Evolutionary conservation across 352 stramenopile species (phyloP).

Genomic region (Hyaloperonospora arabidopsidis): DNA sequence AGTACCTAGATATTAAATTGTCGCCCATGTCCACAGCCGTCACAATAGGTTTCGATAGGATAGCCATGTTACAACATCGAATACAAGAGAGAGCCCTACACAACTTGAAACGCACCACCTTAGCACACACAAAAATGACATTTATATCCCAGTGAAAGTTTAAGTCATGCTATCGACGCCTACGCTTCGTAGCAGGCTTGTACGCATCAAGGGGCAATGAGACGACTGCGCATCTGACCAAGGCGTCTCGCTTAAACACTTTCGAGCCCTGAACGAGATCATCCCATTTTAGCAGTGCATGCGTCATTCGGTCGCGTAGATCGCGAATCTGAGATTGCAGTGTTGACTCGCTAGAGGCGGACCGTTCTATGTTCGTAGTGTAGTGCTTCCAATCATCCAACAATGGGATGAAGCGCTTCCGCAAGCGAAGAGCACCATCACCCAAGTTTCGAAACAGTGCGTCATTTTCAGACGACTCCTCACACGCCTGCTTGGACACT

Average conservation of each 20-base stretch:
- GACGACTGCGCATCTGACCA: conserved; percentile 16
- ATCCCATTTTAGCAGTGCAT: conserved; percentile 32
- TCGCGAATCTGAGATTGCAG: conserved; percentile 20
- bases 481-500: conserved; percentile 47
- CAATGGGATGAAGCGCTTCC: conserved; percentile 66
- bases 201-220: conserved; percentile 32
- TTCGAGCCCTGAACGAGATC: conserved; percentile 28
- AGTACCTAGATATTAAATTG: too few species aligned
- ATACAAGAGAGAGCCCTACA: too few species aligned
- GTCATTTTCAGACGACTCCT: conserved; percentile 59
- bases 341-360: neutral
- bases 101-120: too few species aligned
- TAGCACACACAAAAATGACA: too few species aligned
- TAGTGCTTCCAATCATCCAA: conserved; percentile 50
- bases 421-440: conserved; percentile 50
- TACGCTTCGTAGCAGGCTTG: conserved; percentile 16
- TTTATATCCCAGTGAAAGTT: too few species aligned
- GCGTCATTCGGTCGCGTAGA: conserved; percentile 29
- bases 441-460: conserved; percentile 46
- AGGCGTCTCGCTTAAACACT: conserved; percentile 5
- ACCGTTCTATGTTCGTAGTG: conserved; percentile 16
- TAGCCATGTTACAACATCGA: too few species aligned
- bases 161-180: neutral
- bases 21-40: too few species aligned
- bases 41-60: too few species aligned